A percentile compares a stretch with the other conserved stretches of the same genome.
Conservation (phyloP, 2,329 filamentous ascomycete species). For the Scedosporium apiospermum region DNA sequence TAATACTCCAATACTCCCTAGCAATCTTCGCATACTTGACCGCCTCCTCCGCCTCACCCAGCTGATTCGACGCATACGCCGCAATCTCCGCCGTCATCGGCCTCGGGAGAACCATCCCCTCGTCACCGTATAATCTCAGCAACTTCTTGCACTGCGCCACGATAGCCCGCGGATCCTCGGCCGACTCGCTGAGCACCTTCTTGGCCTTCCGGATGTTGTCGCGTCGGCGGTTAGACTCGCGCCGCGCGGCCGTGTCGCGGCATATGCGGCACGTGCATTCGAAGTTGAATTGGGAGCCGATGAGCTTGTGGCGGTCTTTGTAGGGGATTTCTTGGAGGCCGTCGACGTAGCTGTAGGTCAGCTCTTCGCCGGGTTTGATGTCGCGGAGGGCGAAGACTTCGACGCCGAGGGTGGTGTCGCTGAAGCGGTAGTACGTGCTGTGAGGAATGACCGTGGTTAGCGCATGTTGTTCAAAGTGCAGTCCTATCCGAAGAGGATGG, state of each 20-base stretch:
- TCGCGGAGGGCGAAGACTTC: constrained; percentile 5
- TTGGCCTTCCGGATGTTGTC: constrained; percentile 1
- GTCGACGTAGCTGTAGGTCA: constrained; percentile 7
- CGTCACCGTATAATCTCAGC: constrained; percentile 4
- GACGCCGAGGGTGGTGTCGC: constrained; percentile 6
- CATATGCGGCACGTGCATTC: constrained; percentile 7
- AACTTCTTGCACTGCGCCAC: not conserved
- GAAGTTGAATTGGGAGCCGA: constrained; percentile 6
- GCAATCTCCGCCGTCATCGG: constrained; percentile 4
- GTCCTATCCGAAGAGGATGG: not conserved
- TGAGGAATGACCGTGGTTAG: not conserved
- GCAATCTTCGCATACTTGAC: not conserved
- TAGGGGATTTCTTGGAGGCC: not conserved
- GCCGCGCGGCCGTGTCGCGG: not conserved
- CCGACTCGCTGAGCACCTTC: not conserved
- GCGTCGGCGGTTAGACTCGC: constrained; percentile 2
- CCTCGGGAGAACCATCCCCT: constrained; percentile 5
- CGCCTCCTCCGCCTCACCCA: constrained; percentile 4
- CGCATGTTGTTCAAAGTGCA: not conserved
- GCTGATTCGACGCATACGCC: constrained; percentile 7
- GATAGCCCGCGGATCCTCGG: not conserved
- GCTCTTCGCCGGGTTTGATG: constrained; percentile 5
- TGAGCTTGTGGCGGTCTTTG: not conserved
- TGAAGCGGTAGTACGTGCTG: constrained; percentile 8
- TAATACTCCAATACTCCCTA: not conserved